Conservation (phyloP, 2,329 filamentous ascomycete species). For the Eurotiales sp. region DNA sequence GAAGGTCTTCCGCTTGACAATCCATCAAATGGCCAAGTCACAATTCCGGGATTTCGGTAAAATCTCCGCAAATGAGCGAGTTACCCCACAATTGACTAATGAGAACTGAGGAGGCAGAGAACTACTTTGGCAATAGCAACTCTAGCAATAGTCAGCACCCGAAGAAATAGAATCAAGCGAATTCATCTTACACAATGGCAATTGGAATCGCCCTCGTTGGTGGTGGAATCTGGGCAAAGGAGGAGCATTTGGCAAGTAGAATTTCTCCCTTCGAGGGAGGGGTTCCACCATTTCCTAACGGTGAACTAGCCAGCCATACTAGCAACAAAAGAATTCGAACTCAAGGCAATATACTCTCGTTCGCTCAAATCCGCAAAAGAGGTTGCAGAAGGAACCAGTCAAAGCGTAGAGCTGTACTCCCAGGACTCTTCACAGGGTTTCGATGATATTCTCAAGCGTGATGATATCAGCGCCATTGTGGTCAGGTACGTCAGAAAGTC, state of each 20-base stretch:
- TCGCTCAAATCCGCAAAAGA: conserved; percentile 51
- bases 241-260: conserved; percentile 49
- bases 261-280: neutral
- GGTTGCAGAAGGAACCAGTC: conserved; percentile 29
- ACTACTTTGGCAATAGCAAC: too few relatives aligned
- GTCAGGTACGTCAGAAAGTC: too few relatives aligned
- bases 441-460: conserved; percentile 44
- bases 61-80: too few relatives aligned
- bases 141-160: too few relatives aligned
- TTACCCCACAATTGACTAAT: too few relatives aligned
- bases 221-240: conserved; percentile 52
- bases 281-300: conserved; percentile 11
- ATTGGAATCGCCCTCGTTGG: conserved; percentile 10
- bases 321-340: conserved; percentile 39
- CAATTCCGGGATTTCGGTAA: too few relatives aligned
- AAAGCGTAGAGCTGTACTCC: conserved; percentile 51
- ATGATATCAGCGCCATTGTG: conserved; percentile 50
- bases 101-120: too few relatives aligned
- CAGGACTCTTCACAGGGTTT: conserved; percentile 50
- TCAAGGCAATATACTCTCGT: conserved; percentile 60
- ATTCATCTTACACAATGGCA: too few relatives aligned
- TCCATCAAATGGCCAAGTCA: too few relatives aligned
- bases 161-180: too few relatives aligned
- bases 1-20: too few relatives aligned
- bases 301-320: conserved; percentile 48